Evolutionary conservation across 345 rosid species (phyloP).

Genomic region (Arabis alpina): DNA sequence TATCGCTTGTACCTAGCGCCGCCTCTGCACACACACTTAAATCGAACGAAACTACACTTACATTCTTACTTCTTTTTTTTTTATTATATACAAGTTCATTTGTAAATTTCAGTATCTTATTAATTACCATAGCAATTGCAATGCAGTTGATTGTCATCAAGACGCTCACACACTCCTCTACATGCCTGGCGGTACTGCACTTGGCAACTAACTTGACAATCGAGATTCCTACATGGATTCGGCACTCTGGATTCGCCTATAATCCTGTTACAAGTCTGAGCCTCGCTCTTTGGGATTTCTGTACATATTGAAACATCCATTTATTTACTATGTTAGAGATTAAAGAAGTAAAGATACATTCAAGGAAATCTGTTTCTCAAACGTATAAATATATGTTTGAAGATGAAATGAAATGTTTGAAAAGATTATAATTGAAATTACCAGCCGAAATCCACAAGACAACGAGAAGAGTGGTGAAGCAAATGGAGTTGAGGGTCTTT

Average conservation of each 20-base stretch:
- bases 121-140: neutral
- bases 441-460: slow-evolving; percentile 4
- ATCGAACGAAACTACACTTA: neutral
- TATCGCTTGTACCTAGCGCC: too few relatives aligned
- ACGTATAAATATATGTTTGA: neutral
- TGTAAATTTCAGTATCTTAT: neutral
- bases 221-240: neutral
- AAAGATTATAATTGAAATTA: neutral
- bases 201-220: neutral
- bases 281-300: slow-evolving; percentile 8
- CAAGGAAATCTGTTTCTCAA: neutral
- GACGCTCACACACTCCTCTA: too few relatives aligned
- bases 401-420: neutral
- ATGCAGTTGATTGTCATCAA: neutral
- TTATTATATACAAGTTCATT: neutral
- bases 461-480: slow-evolving; percentile 2
- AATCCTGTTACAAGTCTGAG: neutral
- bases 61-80: neutral
- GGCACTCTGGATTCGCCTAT: neutral
- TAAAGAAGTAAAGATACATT: too few relatives aligned
- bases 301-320: neutral
- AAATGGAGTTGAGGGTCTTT: neutral
- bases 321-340: neutral
- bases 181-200: too few relatives aligned
- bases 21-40: neutral